These are phyloP conservation scores for Helotiales sp. DNA, from an alignment of 2,329 filamentous ascomycete species.

Conservation along the genomic window DNA sequence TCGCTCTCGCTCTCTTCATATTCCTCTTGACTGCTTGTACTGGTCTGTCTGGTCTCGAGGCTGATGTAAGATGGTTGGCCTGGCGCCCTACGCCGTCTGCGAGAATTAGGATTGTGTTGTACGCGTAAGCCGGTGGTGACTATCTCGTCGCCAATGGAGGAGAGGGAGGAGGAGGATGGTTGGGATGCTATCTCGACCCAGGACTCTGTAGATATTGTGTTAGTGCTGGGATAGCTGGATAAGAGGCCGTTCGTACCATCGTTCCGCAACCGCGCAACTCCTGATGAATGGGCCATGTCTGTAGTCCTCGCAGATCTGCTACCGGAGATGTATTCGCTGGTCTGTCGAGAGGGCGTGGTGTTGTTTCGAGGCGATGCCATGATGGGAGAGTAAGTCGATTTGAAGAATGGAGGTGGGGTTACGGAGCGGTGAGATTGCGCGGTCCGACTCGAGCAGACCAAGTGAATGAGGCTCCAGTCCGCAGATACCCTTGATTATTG, in stretches of 20 bases:
- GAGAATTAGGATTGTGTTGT: conserved; percentile 64
- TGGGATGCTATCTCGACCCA: conserved; percentile 96
- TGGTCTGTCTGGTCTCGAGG: conserved; percentile 49
- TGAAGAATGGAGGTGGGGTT: conserved; percentile 19
- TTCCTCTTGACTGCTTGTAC: conserved; percentile 85
- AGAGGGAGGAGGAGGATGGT: conserved; percentile 90
- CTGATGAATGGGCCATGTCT: conserved; percentile 22
- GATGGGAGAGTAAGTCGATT: background rate
- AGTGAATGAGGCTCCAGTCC: conserved; percentile 7
- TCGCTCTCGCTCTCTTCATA: conserved; percentile 94
- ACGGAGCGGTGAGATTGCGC: conserved; percentile 19
- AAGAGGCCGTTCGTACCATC: conserved; percentile 34
- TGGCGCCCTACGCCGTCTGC: conserved; percentile 59
- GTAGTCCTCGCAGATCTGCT: conserved; percentile 6
- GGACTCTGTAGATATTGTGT: conserved; percentile 67
- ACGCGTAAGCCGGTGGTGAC: conserved; percentile 87
- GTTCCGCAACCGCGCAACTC: conserved; percentile 35
- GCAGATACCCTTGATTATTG: background rate
- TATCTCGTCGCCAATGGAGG: conserved; percentile 84
- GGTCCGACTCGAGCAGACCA: background rate
- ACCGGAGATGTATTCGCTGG: conserved; percentile 8
- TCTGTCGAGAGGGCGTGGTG: conserved; percentile 12
- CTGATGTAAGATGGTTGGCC: conserved; percentile 45
- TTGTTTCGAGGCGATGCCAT: conserved; percentile 20
- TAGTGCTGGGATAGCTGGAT: background rate